Conservation (phyloP, 164 flowering plant species). For the Piper longum region DNA sequence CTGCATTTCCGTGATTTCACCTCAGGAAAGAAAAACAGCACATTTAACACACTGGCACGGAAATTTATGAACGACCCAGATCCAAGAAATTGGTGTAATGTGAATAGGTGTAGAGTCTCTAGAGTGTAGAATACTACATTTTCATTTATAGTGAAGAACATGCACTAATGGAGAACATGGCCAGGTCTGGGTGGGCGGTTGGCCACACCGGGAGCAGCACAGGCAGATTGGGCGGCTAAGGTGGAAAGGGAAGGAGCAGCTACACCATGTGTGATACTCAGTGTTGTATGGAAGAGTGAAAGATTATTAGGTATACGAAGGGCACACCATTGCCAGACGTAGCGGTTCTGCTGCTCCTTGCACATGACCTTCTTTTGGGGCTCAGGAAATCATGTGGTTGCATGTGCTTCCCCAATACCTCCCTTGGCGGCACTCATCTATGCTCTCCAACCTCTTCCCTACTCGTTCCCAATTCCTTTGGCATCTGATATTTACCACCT, state of each 20-base stretch:
- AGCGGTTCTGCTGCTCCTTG: background rate
- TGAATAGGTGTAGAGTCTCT: no score
- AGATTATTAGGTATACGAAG: no score
- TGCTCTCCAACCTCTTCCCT: background rate
- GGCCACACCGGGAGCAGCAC: conserved; percentile 1
- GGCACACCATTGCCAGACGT: background rate
- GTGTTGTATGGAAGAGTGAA: no score
- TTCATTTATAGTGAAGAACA: no score
- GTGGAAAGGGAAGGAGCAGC: background rate
- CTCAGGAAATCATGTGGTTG: conserved; percentile 9
- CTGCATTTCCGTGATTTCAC: background rate
- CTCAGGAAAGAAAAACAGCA: no score
- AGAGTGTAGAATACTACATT: no score
- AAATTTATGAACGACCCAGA: conserved; percentile 3
- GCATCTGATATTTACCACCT: no score
- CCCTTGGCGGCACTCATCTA: background rate
- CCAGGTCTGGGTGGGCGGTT: conserved; percentile 2
- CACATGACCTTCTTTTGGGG: conserved; percentile 4
- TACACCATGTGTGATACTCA: background rate
- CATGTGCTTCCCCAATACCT: conserved; percentile 6
- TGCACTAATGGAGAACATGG: background rate
- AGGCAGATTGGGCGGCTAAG: background rate
- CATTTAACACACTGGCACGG: no score
- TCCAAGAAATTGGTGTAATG: conserved; percentile 1
- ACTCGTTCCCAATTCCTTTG: no score